Conservation (phyloP, 2,329 filamentous ascomycete genomes). For the Nannizzia gypsea region DNA sequence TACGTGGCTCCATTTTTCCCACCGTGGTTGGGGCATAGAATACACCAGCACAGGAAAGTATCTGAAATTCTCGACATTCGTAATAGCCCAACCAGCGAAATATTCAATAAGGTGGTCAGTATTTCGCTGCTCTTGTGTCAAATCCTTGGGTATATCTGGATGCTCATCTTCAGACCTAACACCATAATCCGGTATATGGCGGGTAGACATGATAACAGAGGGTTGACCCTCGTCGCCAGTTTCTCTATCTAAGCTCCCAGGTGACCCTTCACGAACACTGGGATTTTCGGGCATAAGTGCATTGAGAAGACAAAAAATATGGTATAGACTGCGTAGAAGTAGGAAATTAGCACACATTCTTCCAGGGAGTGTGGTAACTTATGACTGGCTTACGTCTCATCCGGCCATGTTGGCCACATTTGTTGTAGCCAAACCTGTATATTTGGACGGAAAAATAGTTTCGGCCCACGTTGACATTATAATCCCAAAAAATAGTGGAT, state of each 20-base stretch:
- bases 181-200: slow-evolving; percentile 21
- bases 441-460: slow-evolving; percentile 30
- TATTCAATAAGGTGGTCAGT: slow-evolving; percentile 29
- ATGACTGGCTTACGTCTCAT: slow-evolving; percentile 18
- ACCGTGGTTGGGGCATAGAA: slow-evolving; percentile 17
- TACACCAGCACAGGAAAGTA: slow-evolving; percentile 23
- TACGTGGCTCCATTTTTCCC: slow-evolving; percentile 24
- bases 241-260: slow-evolving; percentile 17
- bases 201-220: slow-evolving; percentile 22
- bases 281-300: slow-evolving; percentile 17
- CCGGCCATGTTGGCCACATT: slow-evolving; percentile 7
- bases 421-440: slow-evolving; percentile 26
- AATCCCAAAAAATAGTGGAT: slow-evolving; percentile 18
- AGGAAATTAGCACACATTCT: neutral
- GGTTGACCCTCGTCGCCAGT: slow-evolving; percentile 17
- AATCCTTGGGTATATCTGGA: slow-evolving; percentile 17
- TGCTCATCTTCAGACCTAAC: slow-evolving; percentile 18
- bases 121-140: slow-evolving; percentile 22
- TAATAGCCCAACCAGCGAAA: slow-evolving; percentile 28
- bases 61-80: slow-evolving; percentile 24
- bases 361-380: neutral
- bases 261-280: slow-evolving; percentile 8
- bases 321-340: slow-evolving; percentile 5
- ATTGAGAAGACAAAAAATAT: slow-evolving; percentile 22
- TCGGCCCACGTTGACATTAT: slow-evolving; percentile 23